Base-by-base conservation (phyloP, 176 grass and related monocot species). In the Aegilops tauschii region DNA sequence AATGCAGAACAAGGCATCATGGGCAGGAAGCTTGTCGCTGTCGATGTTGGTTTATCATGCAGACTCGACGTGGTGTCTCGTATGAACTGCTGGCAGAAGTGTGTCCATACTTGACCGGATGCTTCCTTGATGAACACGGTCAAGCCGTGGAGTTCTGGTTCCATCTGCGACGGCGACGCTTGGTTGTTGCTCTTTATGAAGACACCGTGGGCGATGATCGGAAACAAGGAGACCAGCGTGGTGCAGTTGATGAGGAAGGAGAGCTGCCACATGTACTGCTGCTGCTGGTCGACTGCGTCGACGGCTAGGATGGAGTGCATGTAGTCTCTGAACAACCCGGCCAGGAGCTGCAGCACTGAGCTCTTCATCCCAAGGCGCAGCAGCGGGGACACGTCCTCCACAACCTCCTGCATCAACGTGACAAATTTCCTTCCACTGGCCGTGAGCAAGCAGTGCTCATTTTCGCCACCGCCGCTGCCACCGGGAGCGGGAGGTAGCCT, bases 41-140 rank as follows among this genome's bases (percentile, higher is more conserved):
- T 54, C 30, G 75, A 31, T 16, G 6, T n/a, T 50, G 78, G 39
- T 86, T 30, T 50, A 29, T 42, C 30, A 39, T 47, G 44, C 66
- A 61, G 31, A 44, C 12, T 73, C 1, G 75, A 87, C 75, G 83
- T 86, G 69, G 78, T 83, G 79, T 91, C 77, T 28, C 79, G 69
- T 61, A 91, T 72, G 47, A 94, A 85, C 20, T 89, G 84, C 21
- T 83, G 87, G 84, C 89, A 89, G 65, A 91, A 94, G 29, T 70
- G 66, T 16, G 47, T 17, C 90, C 89, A 86, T 29, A 91, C 75
- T 78, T 86, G 77, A 20, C 73, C 80, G 5, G 87, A 61, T 13
- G 80, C 89, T 79, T 91, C 76, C 78, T 84, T 86, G 69, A 87
- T 49, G 44, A 69, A 83, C 76, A 83, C 18, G 40, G 82, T 34